Evolutionary conservation across 768 basidiomycete species (phyloP).

Genomic region (Albatrellus ellisii): DNA sequence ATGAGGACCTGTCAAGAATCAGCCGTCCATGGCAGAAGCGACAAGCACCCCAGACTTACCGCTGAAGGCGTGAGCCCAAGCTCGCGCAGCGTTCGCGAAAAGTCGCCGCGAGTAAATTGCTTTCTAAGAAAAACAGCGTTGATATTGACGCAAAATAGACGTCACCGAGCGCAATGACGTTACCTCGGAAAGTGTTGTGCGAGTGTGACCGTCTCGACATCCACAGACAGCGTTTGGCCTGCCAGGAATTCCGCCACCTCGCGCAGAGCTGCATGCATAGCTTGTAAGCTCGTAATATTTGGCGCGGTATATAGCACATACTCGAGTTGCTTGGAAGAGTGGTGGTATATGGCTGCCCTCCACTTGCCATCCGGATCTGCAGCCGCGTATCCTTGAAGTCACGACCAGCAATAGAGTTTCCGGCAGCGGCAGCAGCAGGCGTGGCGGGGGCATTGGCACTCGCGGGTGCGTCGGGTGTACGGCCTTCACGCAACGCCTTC

Average conservation of each 20-base stretch:
- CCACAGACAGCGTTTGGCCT: constrained; percentile 50
- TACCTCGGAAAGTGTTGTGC: constrained; percentile 81
- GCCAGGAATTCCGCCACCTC: constrained; percentile 86
- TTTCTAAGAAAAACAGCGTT: constrained; percentile 37
- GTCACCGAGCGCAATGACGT: constrained; percentile 10
- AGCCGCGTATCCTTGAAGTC: constrained; percentile 83
- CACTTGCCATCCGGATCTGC: constrained; percentile 78
- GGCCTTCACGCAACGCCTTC: constrained; percentile 83
- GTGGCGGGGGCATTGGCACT: constrained; percentile 21
- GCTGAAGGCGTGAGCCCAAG: constrained; percentile 88
- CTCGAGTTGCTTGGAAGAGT: constrained; percentile 70
- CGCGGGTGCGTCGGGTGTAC: constrained; percentile 23
- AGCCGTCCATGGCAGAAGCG: too few species aligned
- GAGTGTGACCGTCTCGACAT: constrained; percentile 69
- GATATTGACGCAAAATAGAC: not conserved
- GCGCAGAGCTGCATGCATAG: constrained; percentile 40
- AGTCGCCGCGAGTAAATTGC: constrained; percentile 59
- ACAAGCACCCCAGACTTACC: constrained; percentile 28
- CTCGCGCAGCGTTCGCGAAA: constrained; percentile 68
- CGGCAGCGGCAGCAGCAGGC: constrained; percentile 22
- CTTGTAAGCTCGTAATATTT: constrained; percentile 2
- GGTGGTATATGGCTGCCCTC: constrained; percentile 70
- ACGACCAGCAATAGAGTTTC: constrained; percentile 36
- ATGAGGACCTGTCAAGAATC: constrained; percentile 2
- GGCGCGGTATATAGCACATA: constrained; percentile 24